Percentiles rank a stretch among this genome's conserved stretches.
Evolutionary conservation across 768 basidiomycete genomes (phyloP).

Genomic region (Flagelloscypha sp.): DNA sequence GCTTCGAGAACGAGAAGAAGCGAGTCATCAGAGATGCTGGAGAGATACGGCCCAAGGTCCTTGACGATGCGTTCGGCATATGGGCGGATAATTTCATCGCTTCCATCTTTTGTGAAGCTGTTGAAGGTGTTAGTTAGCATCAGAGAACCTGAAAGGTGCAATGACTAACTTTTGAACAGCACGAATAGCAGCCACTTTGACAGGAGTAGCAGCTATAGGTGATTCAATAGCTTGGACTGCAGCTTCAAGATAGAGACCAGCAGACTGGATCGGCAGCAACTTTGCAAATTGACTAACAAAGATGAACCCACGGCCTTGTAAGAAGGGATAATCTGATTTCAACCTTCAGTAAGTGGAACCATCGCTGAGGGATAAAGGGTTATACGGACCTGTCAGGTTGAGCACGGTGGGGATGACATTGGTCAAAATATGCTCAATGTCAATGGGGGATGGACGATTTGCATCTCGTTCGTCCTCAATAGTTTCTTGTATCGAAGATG

Average conservation of each 20-base stretch:
- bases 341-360: background rate
- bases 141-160: background rate
- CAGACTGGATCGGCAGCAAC: slow-evolving; percentile 60
- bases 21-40: slow-evolving; percentile 77
- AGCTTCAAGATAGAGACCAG: slow-evolving; percentile 81
- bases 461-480: slow-evolving; percentile 69
- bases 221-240: slow-evolving; percentile 82
- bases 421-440: slow-evolving; percentile 68
- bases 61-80: slow-evolving; percentile 67
- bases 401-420: slow-evolving; percentile 76
- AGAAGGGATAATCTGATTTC: slow-evolving; percentile 70
- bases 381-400: slow-evolving; percentile 56
- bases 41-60: slow-evolving; percentile 77
- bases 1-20: slow-evolving; percentile 84
- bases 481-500: slow-evolving; percentile 67
- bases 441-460: slow-evolving; percentile 57
- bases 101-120: slow-evolving; percentile 67
- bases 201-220: slow-evolving; percentile 61
- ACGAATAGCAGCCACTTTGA: slow-evolving; percentile 91
- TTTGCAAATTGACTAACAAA: slow-evolving; percentile 86
- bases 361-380: background rate
- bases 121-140: background rate
- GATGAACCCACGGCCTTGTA: slow-evolving; percentile 92
- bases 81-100: slow-evolving; percentile 54
- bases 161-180: slow-evolving; percentile 81